Base-by-base conservation (phyloP, 1,139 yeast genomes). In the Pichiaceae sp. region DNA sequence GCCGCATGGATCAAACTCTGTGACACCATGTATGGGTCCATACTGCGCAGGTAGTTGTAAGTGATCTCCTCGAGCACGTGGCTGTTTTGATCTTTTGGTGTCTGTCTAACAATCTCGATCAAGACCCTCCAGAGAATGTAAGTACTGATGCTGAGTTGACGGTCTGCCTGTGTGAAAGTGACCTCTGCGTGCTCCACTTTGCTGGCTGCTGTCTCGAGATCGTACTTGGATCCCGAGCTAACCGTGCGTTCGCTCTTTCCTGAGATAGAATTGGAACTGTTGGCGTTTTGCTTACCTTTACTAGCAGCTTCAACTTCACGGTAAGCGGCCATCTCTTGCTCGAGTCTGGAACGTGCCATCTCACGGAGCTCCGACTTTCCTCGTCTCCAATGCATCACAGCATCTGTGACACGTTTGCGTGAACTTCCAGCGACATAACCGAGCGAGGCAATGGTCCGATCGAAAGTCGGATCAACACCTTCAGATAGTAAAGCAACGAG, bases 361-460 rank as follows among this genome's bases (percentile, higher is more conserved):
- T 78, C 70, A 0, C 95, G 87, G 3, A 84, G 80, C 48, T 89
- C 96, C 21, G 93, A 78, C 56, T 91, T 80, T 4, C 93, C 76
- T 56, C 89, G 86, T 42, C 98, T 70, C 99, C 99, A 91, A 54
- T 84, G 89, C 97, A 93, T 89, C 41, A 91, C 96, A 17, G 95
- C 85, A 56, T 93, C 98, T 32, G 93, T 89, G 3, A 93, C 96
- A 0, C 96, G 95, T 52, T 87, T 89, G 1, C 97, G 97, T 48
- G 87, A 85, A 27, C 81, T 70, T 40, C 87, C 70, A 1, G 98
- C 95, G 29, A 91, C 84, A 54, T 84, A 86, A 2, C 98, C 98
- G 42, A 91, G 64, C 0, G 96, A 81, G 9, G 77, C 76, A 20
- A 93, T 76, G 38, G 87, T 82, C 49, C 82, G 77, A 59, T 91